These are phyloP conservation scores for Trametes sp. DNA, from an alignment of 1,284 basidiomycete genomes.

Conservation along the genomic window DNA sequence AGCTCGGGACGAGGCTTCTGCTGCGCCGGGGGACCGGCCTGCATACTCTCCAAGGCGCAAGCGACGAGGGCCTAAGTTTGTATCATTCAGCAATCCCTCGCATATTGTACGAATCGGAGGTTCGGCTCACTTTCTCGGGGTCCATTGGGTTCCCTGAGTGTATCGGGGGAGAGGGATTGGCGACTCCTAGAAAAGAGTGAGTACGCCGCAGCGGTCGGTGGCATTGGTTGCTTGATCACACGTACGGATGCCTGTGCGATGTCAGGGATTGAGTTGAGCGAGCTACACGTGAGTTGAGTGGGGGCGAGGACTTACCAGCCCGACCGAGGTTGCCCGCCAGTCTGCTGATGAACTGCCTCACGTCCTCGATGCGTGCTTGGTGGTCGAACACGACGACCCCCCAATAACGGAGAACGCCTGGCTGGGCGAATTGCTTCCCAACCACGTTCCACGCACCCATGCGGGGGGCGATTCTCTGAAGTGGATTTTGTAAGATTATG, in stretches of 20 bases:
- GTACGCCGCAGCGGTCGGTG: background rate
- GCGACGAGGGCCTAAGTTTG: constrained; percentile 6
- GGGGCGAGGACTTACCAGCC: constrained; percentile 40
- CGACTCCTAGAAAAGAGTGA: constrained; percentile 1
- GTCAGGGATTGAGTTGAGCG: background rate
- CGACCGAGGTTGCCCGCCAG: constrained; percentile 39
- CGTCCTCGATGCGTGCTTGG: background rate
- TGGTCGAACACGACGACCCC: constrained; percentile 42
- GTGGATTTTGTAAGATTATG: background rate
- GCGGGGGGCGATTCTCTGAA: constrained; percentile 20
- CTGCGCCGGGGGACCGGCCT: background rate
- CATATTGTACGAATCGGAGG: background rate
- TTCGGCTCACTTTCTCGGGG: constrained; percentile 9
- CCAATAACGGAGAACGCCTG: constrained; percentile 31
- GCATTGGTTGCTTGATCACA: background rate
- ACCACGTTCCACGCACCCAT: constrained; percentile 47
- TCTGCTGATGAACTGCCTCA: constrained; percentile 32
- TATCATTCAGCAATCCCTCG: background rate
- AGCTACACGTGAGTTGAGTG: fast-evolving
- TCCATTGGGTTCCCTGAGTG: constrained; percentile 6
- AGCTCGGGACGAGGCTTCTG: constrained; percentile 8
- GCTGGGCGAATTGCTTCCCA: constrained; percentile 33
- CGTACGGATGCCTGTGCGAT: constrained; percentile 23
- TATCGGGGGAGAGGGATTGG: constrained; percentile 13
- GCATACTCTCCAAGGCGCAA: background rate